phyloP scores from a whole-genome alignment of 1,284 basidiomycete species.

The Neolentinus lepideus region DNA sequence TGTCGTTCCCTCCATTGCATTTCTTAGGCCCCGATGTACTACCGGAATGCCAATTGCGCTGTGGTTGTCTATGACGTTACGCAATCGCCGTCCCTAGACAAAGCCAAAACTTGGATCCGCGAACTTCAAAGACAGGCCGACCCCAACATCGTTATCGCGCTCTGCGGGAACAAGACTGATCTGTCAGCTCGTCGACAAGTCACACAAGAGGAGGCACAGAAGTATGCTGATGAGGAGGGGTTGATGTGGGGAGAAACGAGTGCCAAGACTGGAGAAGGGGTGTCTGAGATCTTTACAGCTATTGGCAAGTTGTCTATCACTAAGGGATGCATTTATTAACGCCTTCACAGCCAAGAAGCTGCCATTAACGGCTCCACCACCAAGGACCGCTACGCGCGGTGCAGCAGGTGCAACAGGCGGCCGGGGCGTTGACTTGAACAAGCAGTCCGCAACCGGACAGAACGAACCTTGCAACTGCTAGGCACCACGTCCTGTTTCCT shows the following conservation, averaged over 20 bases:
- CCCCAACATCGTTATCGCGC: slow-evolving; percentile 91
- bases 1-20: slow-evolving; percentile 7
- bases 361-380: slow-evolving; percentile 63
- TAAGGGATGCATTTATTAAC: slow-evolving; percentile 4
- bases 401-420: slow-evolving; percentile 38
- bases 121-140: slow-evolving; percentile 97
- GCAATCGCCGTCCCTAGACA: slow-evolving; percentile 83
- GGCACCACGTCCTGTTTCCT: slow-evolving; percentile 27
- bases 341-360: slow-evolving; percentile 65
- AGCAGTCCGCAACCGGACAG: slow-evolving; percentile 44
- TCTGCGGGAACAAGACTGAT: slow-evolving; percentile 95
- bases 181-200: slow-evolving; percentile 78
- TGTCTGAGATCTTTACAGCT: slow-evolving; percentile 81
- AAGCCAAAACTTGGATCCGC: slow-evolving; percentile 94
- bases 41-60: slow-evolving; percentile 84
- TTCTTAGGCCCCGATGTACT: slow-evolving; percentile 86
- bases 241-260: slow-evolving; percentile 96
- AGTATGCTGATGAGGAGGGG: slow-evolving; percentile 92
- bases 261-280: slow-evolving; percentile 90
- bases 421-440: slow-evolving; percentile 71
- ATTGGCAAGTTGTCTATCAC: slow-evolving; percentile 52
- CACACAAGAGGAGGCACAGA: slow-evolving; percentile 80
- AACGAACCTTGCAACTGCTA: slow-evolving; percentile 67
- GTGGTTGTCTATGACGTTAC: slow-evolving; percentile 89
- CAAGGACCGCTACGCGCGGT: slow-evolving; percentile 44